Conservation (phyloP, 2,329 filamentous ascomycete species). For the Colletotrichum sp. region DNA sequence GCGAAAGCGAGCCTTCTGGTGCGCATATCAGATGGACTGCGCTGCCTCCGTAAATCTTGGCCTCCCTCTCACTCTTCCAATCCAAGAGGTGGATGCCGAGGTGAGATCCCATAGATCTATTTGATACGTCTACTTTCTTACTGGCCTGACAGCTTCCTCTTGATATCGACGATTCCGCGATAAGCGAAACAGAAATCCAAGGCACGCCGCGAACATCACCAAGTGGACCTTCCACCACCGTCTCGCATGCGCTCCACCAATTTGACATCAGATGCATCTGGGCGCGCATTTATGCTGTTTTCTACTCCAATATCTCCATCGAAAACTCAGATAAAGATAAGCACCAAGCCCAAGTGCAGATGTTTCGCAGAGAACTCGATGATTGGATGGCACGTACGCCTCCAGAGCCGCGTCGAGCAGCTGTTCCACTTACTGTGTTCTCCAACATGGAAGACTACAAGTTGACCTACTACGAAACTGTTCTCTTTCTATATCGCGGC, state of each 20-base stretch:
- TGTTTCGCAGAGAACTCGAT: slow-evolving; percentile 3
- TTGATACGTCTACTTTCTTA: background rate
- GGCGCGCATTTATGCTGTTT: slow-evolving; percentile 3
- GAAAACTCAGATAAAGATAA: background rate
- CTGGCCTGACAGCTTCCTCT: background rate
- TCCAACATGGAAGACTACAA: slow-evolving; percentile 11
- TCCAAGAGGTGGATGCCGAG: slow-evolving; percentile 6
- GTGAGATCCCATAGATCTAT: background rate
- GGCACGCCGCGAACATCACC: background rate
- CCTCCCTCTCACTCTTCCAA: background rate
- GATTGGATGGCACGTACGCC: background rate
- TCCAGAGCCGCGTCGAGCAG: background rate
- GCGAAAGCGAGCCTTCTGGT: slow-evolving; percentile 17
- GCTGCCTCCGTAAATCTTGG: background rate
- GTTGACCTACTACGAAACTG: slow-evolving; percentile 23
- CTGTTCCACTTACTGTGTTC: slow-evolving; percentile 7
- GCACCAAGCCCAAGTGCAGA: background rate
- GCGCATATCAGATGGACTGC: slow-evolving; percentile 11
- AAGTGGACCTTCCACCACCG: background rate
- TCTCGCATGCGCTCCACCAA: background rate
- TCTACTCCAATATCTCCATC: background rate
- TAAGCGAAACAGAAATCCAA: background rate
- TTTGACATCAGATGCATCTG: slow-evolving; percentile 9
- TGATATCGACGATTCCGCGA: background rate
- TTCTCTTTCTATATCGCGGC: slow-evolving; percentile 27